Percentiles rank a stretch among this genome's conserved stretches.
phyloP scores from a whole-genome alignment of 371 early-diverging fungal species.

The Mortierella sp. region DNA sequence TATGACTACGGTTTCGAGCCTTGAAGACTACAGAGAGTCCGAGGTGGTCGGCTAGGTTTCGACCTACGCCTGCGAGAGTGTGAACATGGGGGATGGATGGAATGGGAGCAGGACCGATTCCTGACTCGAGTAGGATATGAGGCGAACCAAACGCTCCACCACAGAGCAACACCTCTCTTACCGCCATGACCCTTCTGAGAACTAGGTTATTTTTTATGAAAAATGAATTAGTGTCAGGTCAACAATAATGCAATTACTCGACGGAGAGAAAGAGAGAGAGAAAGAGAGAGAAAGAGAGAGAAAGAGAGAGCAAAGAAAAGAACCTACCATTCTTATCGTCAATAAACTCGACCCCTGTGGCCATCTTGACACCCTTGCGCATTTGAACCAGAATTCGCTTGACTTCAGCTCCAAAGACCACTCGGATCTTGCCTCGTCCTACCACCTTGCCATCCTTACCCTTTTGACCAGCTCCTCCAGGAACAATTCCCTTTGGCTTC shows the following conservation, averaged over 20 bases:
- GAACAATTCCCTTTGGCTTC: constrained; percentile 20
- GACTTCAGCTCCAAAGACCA: constrained; percentile 34
- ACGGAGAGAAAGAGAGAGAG: background rate
- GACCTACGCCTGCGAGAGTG: constrained; percentile 53
- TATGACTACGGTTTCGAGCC: constrained; percentile 20
- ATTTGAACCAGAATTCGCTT: constrained; percentile 25
- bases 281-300: background rate
- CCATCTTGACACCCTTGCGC: constrained; percentile 28
- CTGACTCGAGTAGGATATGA: constrained; percentile 35
- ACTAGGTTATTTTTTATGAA: constrained; percentile 7
- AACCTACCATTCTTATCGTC: constrained; percentile 28
- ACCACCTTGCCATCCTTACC: background rate
- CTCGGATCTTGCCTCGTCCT: constrained; percentile 31
- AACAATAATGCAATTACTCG: background rate
- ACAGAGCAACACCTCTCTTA: constrained; percentile 33
- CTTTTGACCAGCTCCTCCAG: too few species aligned
- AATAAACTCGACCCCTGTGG: constrained; percentile 33
- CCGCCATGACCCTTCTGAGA: constrained; percentile 20
- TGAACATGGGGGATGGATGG: constrained; percentile 37
- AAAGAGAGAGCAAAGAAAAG: background rate
- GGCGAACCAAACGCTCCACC: constrained; percentile 41
- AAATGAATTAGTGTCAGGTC: background rate
- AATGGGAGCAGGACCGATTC: constrained; percentile 35
- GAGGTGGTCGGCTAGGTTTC: constrained; percentile 54
- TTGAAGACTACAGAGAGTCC: constrained; percentile 22